Conservation (phyloP, 129 eudicot genomes). For the Rutidosis leptorrhynchoides region DNA sequence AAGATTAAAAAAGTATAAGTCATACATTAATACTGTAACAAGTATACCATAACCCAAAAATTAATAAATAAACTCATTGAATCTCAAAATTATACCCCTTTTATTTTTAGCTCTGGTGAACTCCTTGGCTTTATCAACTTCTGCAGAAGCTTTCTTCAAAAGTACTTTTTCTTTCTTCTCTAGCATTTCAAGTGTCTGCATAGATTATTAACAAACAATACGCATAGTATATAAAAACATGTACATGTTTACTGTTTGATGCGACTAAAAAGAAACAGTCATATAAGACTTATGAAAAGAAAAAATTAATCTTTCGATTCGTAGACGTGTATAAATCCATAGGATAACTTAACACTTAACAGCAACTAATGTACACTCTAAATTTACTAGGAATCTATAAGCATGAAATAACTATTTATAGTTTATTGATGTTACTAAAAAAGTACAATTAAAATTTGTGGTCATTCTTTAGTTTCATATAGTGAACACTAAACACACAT, state of each 20-base stretch:
- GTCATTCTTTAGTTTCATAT: not conserved
- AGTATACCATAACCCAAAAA: slow-evolving; percentile 5
- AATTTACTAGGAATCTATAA: not conserved
- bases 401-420: not conserved
- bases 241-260: not conserved
- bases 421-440: not conserved
- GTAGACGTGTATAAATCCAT: no score
- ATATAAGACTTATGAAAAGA: no score
- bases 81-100: slow-evolving; percentile 36
- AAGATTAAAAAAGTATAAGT: not conserved
- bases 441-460: not conserved
- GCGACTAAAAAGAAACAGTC: not conserved
- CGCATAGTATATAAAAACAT: no score
- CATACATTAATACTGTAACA: not conserved
- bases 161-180: slow-evolving; percentile 58
- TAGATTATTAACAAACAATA: slow-evolving; percentile 7
- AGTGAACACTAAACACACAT: not conserved
- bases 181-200: slow-evolving; percentile 52
- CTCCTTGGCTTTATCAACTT: slow-evolving; percentile 57
- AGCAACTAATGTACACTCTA: no score
- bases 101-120: slow-evolving; percentile 51
- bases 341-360: no score
- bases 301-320: no score
- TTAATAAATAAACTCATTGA: slow-evolving; percentile 4
- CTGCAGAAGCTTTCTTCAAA: slow-evolving; percentile 48